phyloP scores from a whole-genome alignment of 129 eudicot species.

The Saposhnikovia divaricata region DNA sequence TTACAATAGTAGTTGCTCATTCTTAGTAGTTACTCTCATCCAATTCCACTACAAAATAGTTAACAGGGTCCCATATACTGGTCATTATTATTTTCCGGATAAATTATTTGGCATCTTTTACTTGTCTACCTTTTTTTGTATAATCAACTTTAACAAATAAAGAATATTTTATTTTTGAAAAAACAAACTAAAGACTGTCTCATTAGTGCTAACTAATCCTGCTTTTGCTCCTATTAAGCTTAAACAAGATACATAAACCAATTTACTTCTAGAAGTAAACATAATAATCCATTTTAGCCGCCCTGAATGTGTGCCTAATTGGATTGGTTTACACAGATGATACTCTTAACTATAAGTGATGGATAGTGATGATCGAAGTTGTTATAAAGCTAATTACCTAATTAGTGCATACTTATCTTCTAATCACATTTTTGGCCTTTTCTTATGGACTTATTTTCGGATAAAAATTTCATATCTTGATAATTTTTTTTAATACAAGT shows the following conservation, averaged over 20 bases:
- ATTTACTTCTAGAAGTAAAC: background rate
- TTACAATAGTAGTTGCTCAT: no score
- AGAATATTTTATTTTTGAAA: no score
- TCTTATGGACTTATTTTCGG: no score
- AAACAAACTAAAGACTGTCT: background rate
- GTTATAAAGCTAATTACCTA: background rate
- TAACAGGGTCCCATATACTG: background rate
- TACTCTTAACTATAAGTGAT: background rate
- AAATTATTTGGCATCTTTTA: background rate
- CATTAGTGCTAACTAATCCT: background rate
- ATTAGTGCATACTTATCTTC: background rate
- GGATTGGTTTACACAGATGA: background rate
- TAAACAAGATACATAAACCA: background rate
- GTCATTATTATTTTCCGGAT: background rate
- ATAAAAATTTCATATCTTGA: no score
- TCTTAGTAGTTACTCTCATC: no score
- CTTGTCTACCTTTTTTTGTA: background rate
- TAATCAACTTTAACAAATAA: no score
- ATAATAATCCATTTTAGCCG: background rate
- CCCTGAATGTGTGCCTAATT: background rate
- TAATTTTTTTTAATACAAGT: no score
- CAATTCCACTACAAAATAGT: no score
- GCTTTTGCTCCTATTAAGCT: background rate
- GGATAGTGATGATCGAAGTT: background rate
- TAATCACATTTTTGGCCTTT: no score